Percentiles rank a stretch among this genome's conserved stretches.
Conservation (phyloP, 768 basidiomycete genomes). For the Nidularia sp. region DNA sequence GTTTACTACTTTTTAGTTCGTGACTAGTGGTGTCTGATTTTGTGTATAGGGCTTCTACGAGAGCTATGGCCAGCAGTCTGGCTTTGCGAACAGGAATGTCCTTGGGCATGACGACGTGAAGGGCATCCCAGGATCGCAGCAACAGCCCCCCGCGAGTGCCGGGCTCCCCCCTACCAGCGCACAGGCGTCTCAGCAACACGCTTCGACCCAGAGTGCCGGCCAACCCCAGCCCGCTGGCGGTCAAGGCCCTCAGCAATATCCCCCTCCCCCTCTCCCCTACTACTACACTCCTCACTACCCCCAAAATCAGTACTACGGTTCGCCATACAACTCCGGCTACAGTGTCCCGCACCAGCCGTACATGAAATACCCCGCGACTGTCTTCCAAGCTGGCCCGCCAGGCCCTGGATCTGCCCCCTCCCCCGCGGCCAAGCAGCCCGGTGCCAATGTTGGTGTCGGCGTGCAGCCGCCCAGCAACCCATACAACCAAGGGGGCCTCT, state of each 20-base stretch:
- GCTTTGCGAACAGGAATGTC: slow-evolving; percentile 60
- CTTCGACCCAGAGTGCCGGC: slow-evolving; percentile 40
- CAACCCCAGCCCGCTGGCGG: slow-evolving; percentile 59
- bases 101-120: slow-evolving; percentile 78
- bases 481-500: slow-evolving; percentile 54
- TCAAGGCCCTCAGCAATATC: slow-evolving; percentile 67
- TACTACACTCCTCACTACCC: slow-evolving; percentile 69
- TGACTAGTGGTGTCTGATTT: slow-evolving; percentile 11
- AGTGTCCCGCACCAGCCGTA: slow-evolving; percentile 59
- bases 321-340: slow-evolving; percentile 57
- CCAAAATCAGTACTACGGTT: slow-evolving; percentile 74
- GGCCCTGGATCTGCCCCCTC: slow-evolving; percentile 63
- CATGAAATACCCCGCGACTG: slow-evolving; percentile 68
- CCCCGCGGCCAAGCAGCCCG: slow-evolving; percentile 64
- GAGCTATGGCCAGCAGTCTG: slow-evolving; percentile 59
- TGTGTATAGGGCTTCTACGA: slow-evolving; percentile 68
- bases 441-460: slow-evolving; percentile 43
- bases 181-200: slow-evolving; percentile 55
- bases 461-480: slow-evolving; percentile 49
- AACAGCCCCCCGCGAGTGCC: slow-evolving; percentile 37
- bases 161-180: slow-evolving; percentile 49
- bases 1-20: slow-evolving; percentile 14
- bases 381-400: slow-evolving; percentile 71
- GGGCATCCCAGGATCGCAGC: slow-evolving; percentile 50
- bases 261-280: slow-evolving; percentile 57